Evolutionary conservation across 2,329 filamentous ascomycete genomes (phyloP).

Genomic region (Rachicladosporium sp.): DNA sequence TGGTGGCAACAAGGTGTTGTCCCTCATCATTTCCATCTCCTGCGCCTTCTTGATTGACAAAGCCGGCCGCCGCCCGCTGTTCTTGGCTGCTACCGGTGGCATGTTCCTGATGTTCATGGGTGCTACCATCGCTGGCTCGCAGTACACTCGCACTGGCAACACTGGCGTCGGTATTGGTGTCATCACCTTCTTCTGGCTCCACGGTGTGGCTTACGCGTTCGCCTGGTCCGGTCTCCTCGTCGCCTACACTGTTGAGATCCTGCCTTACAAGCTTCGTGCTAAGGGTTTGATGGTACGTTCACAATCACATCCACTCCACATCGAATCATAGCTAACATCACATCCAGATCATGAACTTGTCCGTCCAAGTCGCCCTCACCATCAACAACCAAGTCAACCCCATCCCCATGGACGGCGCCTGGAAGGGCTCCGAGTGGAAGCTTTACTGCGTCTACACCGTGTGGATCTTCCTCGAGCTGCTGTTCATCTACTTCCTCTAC

Average conservation of each 20-base stretch:
- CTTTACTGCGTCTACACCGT: conserved; percentile 34
- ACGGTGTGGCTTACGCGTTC: conserved; percentile 30
- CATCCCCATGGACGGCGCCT: conserved; percentile 26
- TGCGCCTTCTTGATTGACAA: conserved; percentile 31
- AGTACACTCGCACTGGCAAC: conserved; percentile 22
- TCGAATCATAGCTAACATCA: background rate
- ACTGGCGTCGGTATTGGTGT: conserved; percentile 25
- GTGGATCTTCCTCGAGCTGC: conserved; percentile 14
- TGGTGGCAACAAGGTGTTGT: conserved; percentile 28
- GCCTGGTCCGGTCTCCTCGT: conserved; percentile 24
- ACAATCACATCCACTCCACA: background rate
- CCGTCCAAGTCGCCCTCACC: background rate
- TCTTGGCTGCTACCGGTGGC: conserved; percentile 28
- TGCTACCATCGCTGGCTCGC: conserved; percentile 29
- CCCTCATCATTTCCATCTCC: conserved; percentile 24
- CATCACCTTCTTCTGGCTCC: conserved; percentile 33
- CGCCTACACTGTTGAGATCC: conserved; percentile 25
- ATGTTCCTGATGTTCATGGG: conserved; percentile 35
- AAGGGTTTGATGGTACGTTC: conserved; percentile 11
- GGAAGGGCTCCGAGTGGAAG: conserved; percentile 22
- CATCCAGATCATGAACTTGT: too few species aligned
- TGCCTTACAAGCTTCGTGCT: conserved; percentile 20
- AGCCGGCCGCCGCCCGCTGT: conserved; percentile 32
- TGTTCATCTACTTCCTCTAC: conserved; percentile 17
- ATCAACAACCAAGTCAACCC: conserved; percentile 32